These are phyloP conservation scores for Calocera viscosa DNA, from an alignment of 768 basidiomycete species.

Conservation along the genomic window DNA sequence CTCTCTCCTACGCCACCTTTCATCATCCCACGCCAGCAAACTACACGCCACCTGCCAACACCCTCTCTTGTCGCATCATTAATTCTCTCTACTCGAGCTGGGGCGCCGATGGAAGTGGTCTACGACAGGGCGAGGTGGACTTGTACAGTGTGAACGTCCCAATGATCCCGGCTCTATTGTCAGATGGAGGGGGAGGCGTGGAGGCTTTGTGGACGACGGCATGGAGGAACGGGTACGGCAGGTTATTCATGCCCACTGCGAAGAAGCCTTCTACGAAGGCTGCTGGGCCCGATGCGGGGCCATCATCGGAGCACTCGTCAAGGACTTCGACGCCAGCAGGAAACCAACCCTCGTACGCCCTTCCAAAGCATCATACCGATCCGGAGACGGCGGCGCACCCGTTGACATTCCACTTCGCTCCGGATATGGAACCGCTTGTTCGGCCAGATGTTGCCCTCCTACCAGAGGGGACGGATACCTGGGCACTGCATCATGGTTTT, in stretches of 20 bases:
- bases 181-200: conserved; percentile 47
- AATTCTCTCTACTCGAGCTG: conserved; percentile 69
- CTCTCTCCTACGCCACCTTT: conserved; percentile 78
- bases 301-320: background rate
- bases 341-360: conserved; percentile 13
- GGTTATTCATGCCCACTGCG: conserved; percentile 50
- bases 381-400: conserved; percentile 11
- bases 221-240: conserved; percentile 76
- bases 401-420: conserved; percentile 64
- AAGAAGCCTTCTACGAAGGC: conserved; percentile 22
- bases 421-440: conserved; percentile 57
- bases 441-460: conserved; percentile 43
- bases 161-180: conserved; percentile 51
- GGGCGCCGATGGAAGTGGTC: conserved; percentile 54
- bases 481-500: conserved; percentile 59
- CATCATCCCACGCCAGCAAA: conserved; percentile 49
- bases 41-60: conserved; percentile 60
- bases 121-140: conserved; percentile 55
- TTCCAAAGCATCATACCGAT: conserved; percentile 8
- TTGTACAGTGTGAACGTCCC: conserved; percentile 84
- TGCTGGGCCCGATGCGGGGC: conserved; percentile 36
- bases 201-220: conserved; percentile 68
- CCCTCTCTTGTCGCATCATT: conserved; percentile 53
- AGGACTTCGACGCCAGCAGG: conserved; percentile 17
- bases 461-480: conserved; percentile 70